Conservation (phyloP, 257 asterid genomes). For the Jasminum sambac region DNA sequence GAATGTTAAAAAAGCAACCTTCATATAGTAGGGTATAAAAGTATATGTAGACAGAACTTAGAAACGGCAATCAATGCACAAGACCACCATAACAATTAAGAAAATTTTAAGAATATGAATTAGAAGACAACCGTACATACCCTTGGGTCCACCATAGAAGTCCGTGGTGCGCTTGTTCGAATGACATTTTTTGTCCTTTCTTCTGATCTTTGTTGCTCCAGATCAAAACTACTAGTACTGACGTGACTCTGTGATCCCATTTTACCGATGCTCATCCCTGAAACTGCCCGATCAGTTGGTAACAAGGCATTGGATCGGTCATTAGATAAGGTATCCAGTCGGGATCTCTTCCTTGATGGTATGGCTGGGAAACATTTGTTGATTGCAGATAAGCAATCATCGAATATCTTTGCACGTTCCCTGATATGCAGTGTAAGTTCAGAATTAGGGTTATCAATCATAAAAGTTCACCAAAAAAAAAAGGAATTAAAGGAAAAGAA, state of each 20-base stretch:
- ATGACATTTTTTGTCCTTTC: conserved; percentile 59
- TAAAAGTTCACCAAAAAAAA: conserved; percentile 22
- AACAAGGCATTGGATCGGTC: conserved; percentile 62
- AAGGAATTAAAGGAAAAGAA: conserved; percentile 8
- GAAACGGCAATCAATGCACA: background rate
- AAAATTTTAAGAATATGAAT: conserved; percentile 4
- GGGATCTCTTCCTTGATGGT: conserved; percentile 86
- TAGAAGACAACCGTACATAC: conserved; percentile 35
- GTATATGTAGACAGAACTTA: conserved; percentile 11
- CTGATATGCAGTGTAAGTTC: conserved; percentile 43
- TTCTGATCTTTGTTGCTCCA: conserved; percentile 71
- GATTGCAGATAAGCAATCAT: conserved; percentile 75
- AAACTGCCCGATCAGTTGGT: conserved; percentile 63
- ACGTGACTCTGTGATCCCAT: conserved; percentile 64
- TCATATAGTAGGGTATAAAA: conserved; percentile 4
- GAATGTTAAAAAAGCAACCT: conserved; percentile 8
- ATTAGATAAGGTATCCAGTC: conserved; percentile 64
- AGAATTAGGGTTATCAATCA: conserved; percentile 12
- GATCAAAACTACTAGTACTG: conserved; percentile 58
- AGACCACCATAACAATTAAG: conserved; percentile 11
- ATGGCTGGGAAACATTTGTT: conserved; percentile 79
- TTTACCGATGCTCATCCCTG: conserved; percentile 55
- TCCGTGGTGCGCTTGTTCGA: conserved; percentile 92
- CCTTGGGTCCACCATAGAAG: conserved; percentile 75
- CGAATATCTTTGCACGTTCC: conserved; percentile 87